phyloP scores from a whole-genome alignment of 371 early-diverging fungal species.

The Apophysomyces trapeziformis region DNA sequence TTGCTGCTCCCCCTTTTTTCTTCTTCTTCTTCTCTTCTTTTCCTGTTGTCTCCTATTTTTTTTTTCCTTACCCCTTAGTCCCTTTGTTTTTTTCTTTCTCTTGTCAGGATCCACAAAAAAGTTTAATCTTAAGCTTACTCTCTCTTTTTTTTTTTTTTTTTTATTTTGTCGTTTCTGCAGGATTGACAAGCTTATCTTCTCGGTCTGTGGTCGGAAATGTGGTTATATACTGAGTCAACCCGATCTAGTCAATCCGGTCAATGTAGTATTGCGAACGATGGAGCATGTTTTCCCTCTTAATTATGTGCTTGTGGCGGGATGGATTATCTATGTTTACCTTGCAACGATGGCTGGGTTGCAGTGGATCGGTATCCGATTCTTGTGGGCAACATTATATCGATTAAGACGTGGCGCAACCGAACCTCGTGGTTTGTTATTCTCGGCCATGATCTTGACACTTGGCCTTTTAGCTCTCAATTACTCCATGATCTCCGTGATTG shows the following conservation, averaged over 20 bases:
- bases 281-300: slow-evolving; percentile 58
- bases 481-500: slow-evolving; percentile 56
- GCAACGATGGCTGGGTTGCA: slow-evolving; percentile 56
- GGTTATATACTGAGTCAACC: slow-evolving; percentile 46
- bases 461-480: slow-evolving; percentile 58
- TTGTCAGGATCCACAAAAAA: background rate
- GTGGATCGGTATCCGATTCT: slow-evolving; percentile 54
- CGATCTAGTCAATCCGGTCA: slow-evolving; percentile 46
- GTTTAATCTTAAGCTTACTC: slow-evolving; percentile 2
- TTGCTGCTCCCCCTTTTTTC: too few relatives aligned
- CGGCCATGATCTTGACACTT: slow-evolving; percentile 52
- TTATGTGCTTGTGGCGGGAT: slow-evolving; percentile 50
- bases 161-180: slow-evolving; percentile 12
- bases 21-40: too few relatives aligned
- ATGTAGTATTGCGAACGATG: slow-evolving; percentile 11
- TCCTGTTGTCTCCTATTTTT: too few relatives aligned
- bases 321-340: slow-evolving; percentile 57
- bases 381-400: slow-evolving; percentile 61
- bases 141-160: too few relatives aligned
- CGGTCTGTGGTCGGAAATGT: slow-evolving; percentile 50
- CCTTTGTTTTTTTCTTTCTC: too few relatives aligned
- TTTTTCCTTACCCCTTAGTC: too few relatives aligned
- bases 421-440: slow-evolving; percentile 60
- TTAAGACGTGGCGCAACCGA: slow-evolving; percentile 51
- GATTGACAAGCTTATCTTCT: slow-evolving; percentile 41